Base-by-base conservation (phyloP, 192 early-diverging fungal genomes). In the Thamnidium elegans region DNA sequence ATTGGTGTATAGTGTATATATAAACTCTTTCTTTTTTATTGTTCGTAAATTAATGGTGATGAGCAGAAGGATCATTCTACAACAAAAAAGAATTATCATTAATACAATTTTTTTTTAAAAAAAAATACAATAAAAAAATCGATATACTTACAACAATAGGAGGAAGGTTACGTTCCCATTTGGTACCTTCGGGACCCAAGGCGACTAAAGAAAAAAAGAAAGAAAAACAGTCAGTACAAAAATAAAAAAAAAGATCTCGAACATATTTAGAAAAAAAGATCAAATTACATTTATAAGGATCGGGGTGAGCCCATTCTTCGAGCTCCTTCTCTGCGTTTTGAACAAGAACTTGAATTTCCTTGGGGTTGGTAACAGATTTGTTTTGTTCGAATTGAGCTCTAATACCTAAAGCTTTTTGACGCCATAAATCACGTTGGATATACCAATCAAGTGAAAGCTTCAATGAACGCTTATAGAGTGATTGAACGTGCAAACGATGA, bases 371-470 rank as follows among this genome's bases (percentile, higher is more conserved):
- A 42, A 93, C 76, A 63, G 86, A 66, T 62, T 84, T 86, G 75
- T 93, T 94, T 48, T 77, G 80, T 66, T 96, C 94, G 66, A 97
- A 97, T 66, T 86, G 77, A 30, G 84, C 82, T 36, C 95, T 82
- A 75, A 97, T 92, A 59, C 91, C 83, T 63, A 95, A 62, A 45
- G 89, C 84, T 77, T 92, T 92, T 62, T 90, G 84, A 44, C 95
- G 87, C 84, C 79, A 92, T 50, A 89, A 75, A 45, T 73, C 71
- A 53, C 90, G 86, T 72, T 90, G 86, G 70, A 91, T 90, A 77
- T 91, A 91, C 95, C 95, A 97, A 80, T 96, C 92, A 52, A 84
- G 76, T 13, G 90, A 83, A 32, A 88, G 82, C 71, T 87, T 85
- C 50, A 97, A 88, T 13, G 92, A 88, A 50, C 87, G 82, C 72